Conservation (phyloP, 768 basidiomycete genomes). For the Rhodosporidiobolus odoratus region DNA sequence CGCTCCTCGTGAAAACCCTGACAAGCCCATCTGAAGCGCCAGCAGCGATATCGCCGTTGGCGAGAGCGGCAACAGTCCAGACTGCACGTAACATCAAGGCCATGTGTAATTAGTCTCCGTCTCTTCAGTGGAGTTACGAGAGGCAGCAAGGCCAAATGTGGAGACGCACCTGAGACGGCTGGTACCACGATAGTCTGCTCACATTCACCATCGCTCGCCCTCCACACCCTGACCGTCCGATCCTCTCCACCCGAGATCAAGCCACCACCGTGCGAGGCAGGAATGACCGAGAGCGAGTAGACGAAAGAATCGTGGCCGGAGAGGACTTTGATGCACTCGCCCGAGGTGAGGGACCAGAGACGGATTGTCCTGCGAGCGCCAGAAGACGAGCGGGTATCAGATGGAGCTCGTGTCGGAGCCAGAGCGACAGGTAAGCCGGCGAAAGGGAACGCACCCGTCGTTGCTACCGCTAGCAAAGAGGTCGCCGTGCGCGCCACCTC, state of each 20-base stretch:
- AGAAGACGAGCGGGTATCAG: not conserved
- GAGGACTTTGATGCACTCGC: constrained; percentile 73
- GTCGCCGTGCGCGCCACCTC: constrained; percentile 34
- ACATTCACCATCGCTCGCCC: constrained; percentile 72
- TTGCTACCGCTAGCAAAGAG: constrained; percentile 95
- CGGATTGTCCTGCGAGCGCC: constrained; percentile 69
- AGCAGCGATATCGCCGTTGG: constrained; percentile 85
- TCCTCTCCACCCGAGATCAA: constrained; percentile 92
- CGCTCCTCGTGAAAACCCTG: constrained; percentile 66
- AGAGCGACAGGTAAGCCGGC: not conserved
- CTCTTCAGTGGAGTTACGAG: not conserved
- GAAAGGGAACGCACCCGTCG: constrained; percentile 60
- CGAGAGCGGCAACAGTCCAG: constrained; percentile 82
- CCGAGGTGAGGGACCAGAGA: constrained; percentile 62
- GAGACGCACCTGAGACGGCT: constrained; percentile 62
- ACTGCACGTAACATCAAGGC: constrained; percentile 49
- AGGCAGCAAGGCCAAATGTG: not conserved
- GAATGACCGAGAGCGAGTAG: constrained; percentile 77
- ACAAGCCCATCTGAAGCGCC: constrained; percentile 83
- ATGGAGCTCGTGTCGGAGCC: not conserved
- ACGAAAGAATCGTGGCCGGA: constrained; percentile 96
- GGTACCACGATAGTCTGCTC: constrained; percentile 85
- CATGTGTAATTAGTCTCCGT: not conserved
- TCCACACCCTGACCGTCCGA: constrained; percentile 85
- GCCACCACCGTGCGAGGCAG: constrained; percentile 57